These are phyloP conservation scores for Ilex aquifolium DNA, from an alignment of 257 asterid genomes.

Conservation along the genomic window DNA sequence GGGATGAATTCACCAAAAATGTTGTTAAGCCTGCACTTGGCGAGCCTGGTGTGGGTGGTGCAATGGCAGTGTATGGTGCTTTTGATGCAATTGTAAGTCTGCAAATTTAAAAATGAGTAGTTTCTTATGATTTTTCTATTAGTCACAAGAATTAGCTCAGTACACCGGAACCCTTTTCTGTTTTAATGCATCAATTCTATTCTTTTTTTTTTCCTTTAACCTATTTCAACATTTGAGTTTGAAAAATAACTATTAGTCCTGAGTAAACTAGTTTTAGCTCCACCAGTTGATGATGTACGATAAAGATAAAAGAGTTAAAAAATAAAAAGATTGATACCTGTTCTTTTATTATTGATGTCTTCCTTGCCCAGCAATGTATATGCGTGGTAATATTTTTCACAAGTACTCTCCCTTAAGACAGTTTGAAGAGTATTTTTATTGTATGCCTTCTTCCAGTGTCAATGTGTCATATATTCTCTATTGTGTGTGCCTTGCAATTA, in stretches of 20 bases:
- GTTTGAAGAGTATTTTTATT: too few species aligned
- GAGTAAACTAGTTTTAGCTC: neutral
- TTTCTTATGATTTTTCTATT: neutral
- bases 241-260: neutral
- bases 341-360: too few species aligned
- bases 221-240: neutral
- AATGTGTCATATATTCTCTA: too few species aligned
- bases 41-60: conserved; percentile 96
- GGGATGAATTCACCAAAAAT: conserved; percentile 95
- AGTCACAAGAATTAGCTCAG: too few species aligned
- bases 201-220: neutral
- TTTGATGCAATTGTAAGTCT: conserved; percentile 85
- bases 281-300: neutral
- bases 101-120: conserved; percentile 2
- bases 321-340: too few species aligned
- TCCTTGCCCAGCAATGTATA: too few species aligned
- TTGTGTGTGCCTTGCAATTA: too few species aligned
- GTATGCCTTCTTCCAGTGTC: too few species aligned
- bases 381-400: too few species aligned
- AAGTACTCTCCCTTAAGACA: too few species aligned
- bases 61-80: conserved; percentile 87
- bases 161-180: too few species aligned
- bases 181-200: neutral
- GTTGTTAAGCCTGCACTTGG: conserved; percentile 79
- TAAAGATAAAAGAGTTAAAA: too few species aligned